phyloP scores from a whole-genome alignment of 192 early-diverging fungal species.

The Umbelopsis sp. region DNA sequence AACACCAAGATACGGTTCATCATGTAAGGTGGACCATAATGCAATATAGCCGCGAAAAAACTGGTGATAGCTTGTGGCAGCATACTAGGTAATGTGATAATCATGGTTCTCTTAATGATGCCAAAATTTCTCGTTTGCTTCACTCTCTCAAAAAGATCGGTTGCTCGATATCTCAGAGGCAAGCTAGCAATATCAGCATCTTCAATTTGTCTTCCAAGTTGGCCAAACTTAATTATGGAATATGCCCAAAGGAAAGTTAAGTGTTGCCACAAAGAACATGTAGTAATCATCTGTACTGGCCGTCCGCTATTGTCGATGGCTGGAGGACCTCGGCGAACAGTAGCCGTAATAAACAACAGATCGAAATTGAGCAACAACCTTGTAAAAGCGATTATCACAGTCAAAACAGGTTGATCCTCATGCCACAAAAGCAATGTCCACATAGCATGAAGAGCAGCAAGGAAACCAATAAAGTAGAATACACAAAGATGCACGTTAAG shows the following conservation, averaged over 20 bases:
- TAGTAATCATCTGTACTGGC: slow-evolving; percentile 4
- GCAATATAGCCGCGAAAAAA: slow-evolving; percentile 1
- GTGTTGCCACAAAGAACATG: slow-evolving; percentile 38
- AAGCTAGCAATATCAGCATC: slow-evolving; percentile 44
- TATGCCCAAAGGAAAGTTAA: slow-evolving; percentile 47
- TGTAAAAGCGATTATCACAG: not conserved
- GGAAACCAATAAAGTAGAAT: slow-evolving; percentile 12
- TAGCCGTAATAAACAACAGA: slow-evolving; percentile 26
- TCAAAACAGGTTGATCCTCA: not conserved
- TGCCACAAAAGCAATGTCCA: not conserved
- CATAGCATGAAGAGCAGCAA: not conserved
- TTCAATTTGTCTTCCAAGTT: slow-evolving; percentile 40
- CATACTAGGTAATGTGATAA: not conserved
- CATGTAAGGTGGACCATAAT: slow-evolving; percentile 31
- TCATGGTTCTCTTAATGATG: slow-evolving; percentile 5
- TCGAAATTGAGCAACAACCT: slow-evolving; percentile 17
- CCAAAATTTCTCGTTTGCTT: slow-evolving; percentile 24
- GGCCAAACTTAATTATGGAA: slow-evolving; percentile 34
- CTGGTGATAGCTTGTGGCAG: not conserved
- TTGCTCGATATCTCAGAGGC: slow-evolving; percentile 31
- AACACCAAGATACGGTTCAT: slow-evolving; percentile 39
- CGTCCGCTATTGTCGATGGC: slow-evolving; percentile 22
- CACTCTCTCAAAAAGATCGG: slow-evolving; percentile 43
- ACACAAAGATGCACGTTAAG: slow-evolving; percentile 39
- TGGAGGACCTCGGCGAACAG: slow-evolving; percentile 11